Evolutionary conservation across 192 early-diverging fungal species (phyloP).

Genomic region (Coemansia sp.): DNA sequence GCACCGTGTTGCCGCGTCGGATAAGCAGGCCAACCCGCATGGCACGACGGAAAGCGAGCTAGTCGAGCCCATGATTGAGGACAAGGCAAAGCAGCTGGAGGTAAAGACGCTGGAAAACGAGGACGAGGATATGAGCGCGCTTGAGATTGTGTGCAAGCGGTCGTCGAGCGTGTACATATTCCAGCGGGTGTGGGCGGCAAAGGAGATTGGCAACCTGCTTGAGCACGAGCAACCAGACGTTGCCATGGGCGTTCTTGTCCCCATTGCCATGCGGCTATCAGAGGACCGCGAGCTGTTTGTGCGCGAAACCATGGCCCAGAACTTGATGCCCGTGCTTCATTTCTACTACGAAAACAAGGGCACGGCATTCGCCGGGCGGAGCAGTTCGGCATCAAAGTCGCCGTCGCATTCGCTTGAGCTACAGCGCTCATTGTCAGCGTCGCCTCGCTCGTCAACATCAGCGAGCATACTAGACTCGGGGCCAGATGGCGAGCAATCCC

Average conservation of each 20-base stretch:
- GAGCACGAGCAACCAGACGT: constrained; percentile 1
- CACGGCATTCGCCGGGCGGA: not conserved
- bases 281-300: constrained; percentile 51
- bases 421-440: not conserved
- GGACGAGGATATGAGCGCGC: constrained; percentile 41
- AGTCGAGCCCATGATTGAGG: constrained; percentile 39
- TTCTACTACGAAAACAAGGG: constrained; percentile 34
- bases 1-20: constrained; percentile 39
- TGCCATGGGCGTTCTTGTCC: constrained; percentile 34
- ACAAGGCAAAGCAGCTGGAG: constrained; percentile 40
- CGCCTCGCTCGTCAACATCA: not conserved
- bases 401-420: not conserved
- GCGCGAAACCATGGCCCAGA: constrained; percentile 49
- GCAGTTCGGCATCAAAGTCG: not conserved
- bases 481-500: too few relatives aligned
- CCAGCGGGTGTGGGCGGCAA: constrained; percentile 51
- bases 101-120: constrained; percentile 29
- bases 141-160: constrained; percentile 45
- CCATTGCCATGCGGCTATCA: constrained; percentile 44
- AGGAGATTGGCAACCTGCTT: constrained; percentile 33
- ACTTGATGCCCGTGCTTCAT: constrained; percentile 31
- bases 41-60: constrained; percentile 36
- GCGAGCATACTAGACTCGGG: too few relatives aligned
- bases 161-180: constrained; percentile 43
- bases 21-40: constrained; percentile 32